A percentile compares a stretch with the other conserved stretches of the same genome.
Conservation (phyloP, 2,329 filamentous ascomycete species). For the Pseudogymnoascus sp. region DNA sequence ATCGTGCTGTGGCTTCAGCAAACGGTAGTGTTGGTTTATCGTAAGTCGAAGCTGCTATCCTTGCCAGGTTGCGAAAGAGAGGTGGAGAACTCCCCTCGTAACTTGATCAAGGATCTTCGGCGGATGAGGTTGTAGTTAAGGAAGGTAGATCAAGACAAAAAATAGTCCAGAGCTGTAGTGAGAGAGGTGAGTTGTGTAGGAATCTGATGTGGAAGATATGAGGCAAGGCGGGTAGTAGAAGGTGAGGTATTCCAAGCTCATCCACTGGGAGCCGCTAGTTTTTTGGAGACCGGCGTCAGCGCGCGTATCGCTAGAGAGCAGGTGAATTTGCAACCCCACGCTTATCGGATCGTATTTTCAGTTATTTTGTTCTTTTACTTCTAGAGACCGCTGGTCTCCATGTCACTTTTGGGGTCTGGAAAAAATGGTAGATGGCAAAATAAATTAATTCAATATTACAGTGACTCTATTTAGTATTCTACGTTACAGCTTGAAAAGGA, state of each 20-base stretch:
- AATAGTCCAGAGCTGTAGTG: not conserved
- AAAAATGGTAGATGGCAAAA: not conserved
- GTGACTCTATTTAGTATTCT: not conserved
- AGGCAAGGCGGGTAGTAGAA: not conserved
- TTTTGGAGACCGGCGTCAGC: conserved; percentile 7
- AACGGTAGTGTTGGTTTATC: conserved; percentile 8
- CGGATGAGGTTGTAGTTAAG: not conserved
- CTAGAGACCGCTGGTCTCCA: not conserved
- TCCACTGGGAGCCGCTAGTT: conserved; percentile 1
- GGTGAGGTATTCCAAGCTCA: conserved; percentile 10
- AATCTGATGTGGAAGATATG: not conserved
- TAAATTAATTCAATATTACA: not conserved
- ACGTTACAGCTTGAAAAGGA: not conserved
- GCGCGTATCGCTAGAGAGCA: conserved; percentile 7
- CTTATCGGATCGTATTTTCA: not conserved
- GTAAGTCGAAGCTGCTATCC: conserved; percentile 8
- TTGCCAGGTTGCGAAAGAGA: conserved; percentile 14
- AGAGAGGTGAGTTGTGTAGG: not conserved
- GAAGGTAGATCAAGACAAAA: not conserved
- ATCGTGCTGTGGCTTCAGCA: conserved; percentile 7
- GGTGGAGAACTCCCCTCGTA: conserved; percentile 29
- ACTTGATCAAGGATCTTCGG: conserved; percentile 17
- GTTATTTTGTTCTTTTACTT: conserved; percentile 3
- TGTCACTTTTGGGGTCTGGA: not conserved
- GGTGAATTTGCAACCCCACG: conserved; percentile 4